A percentile compares a stretch with the other conserved stretches of the same genome.
phyloP scores from a whole-genome alignment of 2,329 filamentous ascomycete species.

The Trichoderma sp. region DNA sequence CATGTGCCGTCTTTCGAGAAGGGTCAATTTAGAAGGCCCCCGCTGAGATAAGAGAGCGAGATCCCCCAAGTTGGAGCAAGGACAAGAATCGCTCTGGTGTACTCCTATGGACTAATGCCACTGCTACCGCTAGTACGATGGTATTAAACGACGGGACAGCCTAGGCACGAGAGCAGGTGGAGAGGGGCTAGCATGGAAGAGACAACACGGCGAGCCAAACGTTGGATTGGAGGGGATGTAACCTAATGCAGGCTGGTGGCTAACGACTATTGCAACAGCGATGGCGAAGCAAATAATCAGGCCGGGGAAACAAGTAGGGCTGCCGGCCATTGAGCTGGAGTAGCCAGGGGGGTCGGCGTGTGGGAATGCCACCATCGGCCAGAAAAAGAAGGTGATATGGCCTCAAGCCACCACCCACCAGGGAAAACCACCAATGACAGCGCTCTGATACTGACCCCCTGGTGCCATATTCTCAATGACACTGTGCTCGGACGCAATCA shows the following conservation, averaged over 20 bases:
- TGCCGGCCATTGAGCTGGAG: conserved; percentile 30
- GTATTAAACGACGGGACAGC: conserved; percentile 14
- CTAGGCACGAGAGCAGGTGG: conserved; percentile 20
- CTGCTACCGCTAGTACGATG: conserved; percentile 1
- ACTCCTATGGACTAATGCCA: conserved; percentile 3
- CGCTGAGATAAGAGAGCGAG: conserved; percentile 24
- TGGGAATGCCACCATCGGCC: conserved; percentile 36
- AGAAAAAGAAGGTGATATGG: conserved; percentile 38
- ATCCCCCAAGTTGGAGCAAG: conserved; percentile 9
- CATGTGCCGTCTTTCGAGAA: conserved; percentile 28
- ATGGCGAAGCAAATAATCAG: conserved; percentile 23
- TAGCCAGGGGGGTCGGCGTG: conserved; percentile 27
- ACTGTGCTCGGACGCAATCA: conserved; percentile 18
- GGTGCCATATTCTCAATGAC: conserved; percentile 24
- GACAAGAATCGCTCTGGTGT: background rate
- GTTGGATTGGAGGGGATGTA: conserved; percentile 24
- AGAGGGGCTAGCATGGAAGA: conserved; percentile 21
- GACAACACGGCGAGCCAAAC: conserved; percentile 16
- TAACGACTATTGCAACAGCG: conserved; percentile 23
- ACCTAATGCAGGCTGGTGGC: conserved; percentile 26
- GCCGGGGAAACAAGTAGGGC: conserved; percentile 22
- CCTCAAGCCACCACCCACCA: conserved; percentile 32
- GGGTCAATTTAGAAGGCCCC: conserved; percentile 13
- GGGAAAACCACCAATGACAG: conserved; percentile 33
- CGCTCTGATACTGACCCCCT: conserved; percentile 28